Evolutionary conservation across 768 basidiomycete species (phyloP).

Genomic region (Leccinum ochraceum): DNA sequence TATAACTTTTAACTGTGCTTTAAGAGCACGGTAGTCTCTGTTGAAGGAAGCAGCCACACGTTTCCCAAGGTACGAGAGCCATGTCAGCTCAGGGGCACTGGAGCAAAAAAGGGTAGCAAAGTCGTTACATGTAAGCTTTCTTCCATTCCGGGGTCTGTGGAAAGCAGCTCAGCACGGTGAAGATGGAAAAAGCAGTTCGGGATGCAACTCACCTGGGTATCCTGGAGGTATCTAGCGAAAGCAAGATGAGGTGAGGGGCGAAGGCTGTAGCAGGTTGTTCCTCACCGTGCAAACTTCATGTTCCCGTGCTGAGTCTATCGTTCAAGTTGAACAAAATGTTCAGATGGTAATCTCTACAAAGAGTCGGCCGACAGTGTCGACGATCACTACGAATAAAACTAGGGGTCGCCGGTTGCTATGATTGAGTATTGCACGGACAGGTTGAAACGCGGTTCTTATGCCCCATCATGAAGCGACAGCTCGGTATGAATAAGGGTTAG

Average conservation of each 20-base stretch:
- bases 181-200: not conserved
- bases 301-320: slow-evolving; percentile 1
- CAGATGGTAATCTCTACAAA: not conserved
- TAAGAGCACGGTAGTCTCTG: slow-evolving; percentile 75
- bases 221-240: slow-evolving; percentile 56
- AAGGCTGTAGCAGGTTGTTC: not conserved
- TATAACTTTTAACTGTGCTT: slow-evolving; percentile 65
- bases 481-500: not conserved
- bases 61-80: not conserved
- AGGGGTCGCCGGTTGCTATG: not conserved
- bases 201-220: slow-evolving; percentile 54
- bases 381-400: not conserved
- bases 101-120: not conserved
- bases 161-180: slow-evolving; percentile 1
- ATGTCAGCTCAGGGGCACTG: not conserved
- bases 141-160: slow-evolving; percentile 66
- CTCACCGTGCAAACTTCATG: slow-evolving; percentile 66
- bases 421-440: not conserved
- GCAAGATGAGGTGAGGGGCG: not conserved
- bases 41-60: not conserved
- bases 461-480: not conserved
- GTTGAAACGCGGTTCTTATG: not conserved
- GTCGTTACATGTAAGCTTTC: slow-evolving; percentile 29
- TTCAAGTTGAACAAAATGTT: not conserved
- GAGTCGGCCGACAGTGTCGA: not conserved